These are phyloP conservation scores for Trichoderma endophyticum DNA, from an alignment of 2,329 filamentous ascomycete genomes.

Conservation along the genomic window DNA sequence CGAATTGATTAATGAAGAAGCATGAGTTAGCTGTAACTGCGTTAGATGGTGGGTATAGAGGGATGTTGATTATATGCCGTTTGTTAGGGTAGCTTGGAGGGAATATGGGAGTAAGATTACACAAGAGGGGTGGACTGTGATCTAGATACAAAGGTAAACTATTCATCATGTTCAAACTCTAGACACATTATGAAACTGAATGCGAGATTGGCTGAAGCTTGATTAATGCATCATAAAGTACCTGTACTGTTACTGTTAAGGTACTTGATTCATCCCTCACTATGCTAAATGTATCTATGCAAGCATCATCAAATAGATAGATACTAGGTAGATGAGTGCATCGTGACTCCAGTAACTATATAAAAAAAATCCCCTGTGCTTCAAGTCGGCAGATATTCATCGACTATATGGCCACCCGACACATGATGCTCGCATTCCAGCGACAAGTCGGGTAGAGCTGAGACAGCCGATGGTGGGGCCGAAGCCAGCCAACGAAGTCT, in stretches of 20 bases:
- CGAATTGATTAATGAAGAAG: neutral
- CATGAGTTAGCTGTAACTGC: neutral
- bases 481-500: neutral
- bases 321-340: neutral
- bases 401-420: neutral
- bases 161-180: neutral
- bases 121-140: too few relatives aligned
- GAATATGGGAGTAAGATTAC: neutral
- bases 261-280: too few relatives aligned
- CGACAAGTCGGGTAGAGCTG: neutral
- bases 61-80: neutral
- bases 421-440: neutral
- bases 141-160: neutral
- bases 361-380: neutral
- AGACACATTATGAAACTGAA: neutral
- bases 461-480: constrained; percentile 3
- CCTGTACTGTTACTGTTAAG: too few relatives aligned
- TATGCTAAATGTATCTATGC: neutral
- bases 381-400: neutral
- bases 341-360: neutral
- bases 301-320: neutral
- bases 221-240: neutral
- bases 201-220: neutral
- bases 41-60: neutral
- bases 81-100: neutral